Base-by-base conservation (phyloP, 1,139 yeast genomes). In the Arxiozyma heterogenica region DNA sequence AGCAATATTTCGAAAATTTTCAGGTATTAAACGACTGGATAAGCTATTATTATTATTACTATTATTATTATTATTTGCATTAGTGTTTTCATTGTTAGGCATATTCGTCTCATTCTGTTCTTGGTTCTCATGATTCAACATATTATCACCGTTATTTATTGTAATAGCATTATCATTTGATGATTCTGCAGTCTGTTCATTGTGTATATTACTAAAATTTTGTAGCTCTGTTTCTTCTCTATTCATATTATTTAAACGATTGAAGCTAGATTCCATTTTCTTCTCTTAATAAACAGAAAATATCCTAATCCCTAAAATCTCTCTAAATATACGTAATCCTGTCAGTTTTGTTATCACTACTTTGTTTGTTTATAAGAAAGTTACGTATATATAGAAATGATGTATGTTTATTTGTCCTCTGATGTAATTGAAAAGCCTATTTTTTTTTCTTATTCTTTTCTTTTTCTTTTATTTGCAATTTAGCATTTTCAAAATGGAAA, bases 1-100 rank as follows among this genome's bases (percentile, higher is more conserved):
- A 15, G 66, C 64, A 49, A 62, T 64, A 34, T 58, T 55, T 52
- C 64, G 55, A n/a, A 64, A 49, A 30, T 57, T 57, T 34, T 57
- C 51, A 21, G 52, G 45, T 23, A 51, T 41, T 23, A 51, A 41
- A 20, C 47, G 49, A 9, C 47, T 50, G 9, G 51, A 25, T 38
- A 50, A 8, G n/a, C 47, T 34, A 39, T 15, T 18, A 25, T 20
- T 11, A 22, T 34, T 34, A 39, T 15, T 18, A 25, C 15, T 11
- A 22, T 34, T 34, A 15, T 27, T 22, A 49, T 43, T 25, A 21
- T n/a, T 47, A 17, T 41, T 23, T 39, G 12, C 34, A 25, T 41
- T 17, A n/a, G 42, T 20, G 30, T 9, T 44, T 22, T 42, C 42
- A 43, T 30, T 23, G 27, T 23, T 41, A n/a, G 3, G 18, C 23